Percentiles rank a stretch among this genome's conserved stretches.
These are phyloP conservation scores for Nyctanthes arbortristis DNA, from an alignment of 257 asterid genomes.

Conservation along the genomic window DNA sequence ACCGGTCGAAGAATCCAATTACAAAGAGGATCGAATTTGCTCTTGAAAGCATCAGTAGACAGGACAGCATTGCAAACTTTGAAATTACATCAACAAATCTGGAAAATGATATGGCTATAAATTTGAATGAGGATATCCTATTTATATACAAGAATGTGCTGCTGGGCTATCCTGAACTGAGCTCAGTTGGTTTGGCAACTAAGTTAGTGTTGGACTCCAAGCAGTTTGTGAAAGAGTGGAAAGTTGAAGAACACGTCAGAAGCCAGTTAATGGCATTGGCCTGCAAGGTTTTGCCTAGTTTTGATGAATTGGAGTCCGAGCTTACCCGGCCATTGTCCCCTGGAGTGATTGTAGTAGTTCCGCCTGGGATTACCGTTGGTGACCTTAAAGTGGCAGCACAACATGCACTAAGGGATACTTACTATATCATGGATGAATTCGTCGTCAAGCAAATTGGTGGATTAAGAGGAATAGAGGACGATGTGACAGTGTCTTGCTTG, in stretches of 20 bases:
- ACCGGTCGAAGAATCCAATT: conserved; percentile 21
- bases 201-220: conserved; percentile 41
- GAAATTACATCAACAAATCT: conserved; percentile 23
- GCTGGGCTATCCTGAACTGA: conserved; percentile 34
- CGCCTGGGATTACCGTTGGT: conserved; percentile 42
- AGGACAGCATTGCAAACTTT: conserved; percentile 14
- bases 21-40: conserved; percentile 35
- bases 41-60: conserved; percentile 16
- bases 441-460: conserved; percentile 71
- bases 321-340: conserved; percentile 60
- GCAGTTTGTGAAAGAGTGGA: conserved; percentile 60
- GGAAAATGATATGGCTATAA: conserved; percentile 13
- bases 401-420: conserved; percentile 68
- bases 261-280: conserved; percentile 36
- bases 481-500: conserved; percentile 31
- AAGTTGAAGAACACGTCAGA: conserved; percentile 16
- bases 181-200: conserved; percentile 29
- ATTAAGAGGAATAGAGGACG: conserved; percentile 54
- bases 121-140: conserved; percentile 43
- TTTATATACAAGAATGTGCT: conserved; percentile 53
- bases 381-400: conserved; percentile 60
- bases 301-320: conserved; percentile 67
- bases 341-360: conserved; percentile 59
- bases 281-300: conserved; percentile 73
- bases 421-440: conserved; percentile 65